Percentiles rank a stretch among this genome's conserved stretches.
Conservation (phyloP, 2,329 filamentous ascomycete genomes). For the Didymella exigua region DNA sequence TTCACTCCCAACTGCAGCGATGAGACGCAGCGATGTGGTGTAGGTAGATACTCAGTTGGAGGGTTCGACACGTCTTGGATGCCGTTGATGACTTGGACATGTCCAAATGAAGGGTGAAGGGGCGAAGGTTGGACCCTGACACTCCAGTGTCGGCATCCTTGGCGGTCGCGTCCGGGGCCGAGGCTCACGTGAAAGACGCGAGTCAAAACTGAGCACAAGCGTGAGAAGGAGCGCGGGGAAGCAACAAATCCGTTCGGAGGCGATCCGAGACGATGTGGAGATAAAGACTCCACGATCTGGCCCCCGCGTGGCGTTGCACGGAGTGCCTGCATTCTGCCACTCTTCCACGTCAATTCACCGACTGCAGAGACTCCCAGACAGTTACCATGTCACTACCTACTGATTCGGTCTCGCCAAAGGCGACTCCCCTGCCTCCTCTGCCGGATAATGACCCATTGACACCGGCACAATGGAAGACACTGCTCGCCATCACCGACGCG, state of each 20-base stretch:
- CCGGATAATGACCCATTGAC: slow-evolving; percentile 57
- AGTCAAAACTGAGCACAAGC: not conserved
- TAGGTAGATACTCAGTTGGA: too few species aligned
- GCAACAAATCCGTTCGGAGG: not conserved
- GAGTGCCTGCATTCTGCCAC: not conserved
- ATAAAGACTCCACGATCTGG: slow-evolving; percentile 5
- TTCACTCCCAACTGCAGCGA: not conserved
- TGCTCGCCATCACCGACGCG: slow-evolving; percentile 63
- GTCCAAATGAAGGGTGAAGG: not conserved
- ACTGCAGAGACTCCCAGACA: not conserved
- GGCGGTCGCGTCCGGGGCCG: not conserved
- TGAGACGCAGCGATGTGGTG: not conserved
- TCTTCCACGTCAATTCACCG: not conserved
- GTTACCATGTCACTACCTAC: slow-evolving; percentile 26
- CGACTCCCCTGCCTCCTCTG: slow-evolving; percentile 54
- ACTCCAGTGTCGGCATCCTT: slow-evolving; percentile 7
- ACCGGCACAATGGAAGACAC: slow-evolving; percentile 62
- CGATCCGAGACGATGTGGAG: slow-evolving; percentile 2
- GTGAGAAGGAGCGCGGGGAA: slow-evolving; percentile 1
- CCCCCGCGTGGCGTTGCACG: not conserved
- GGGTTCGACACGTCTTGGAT: not conserved
- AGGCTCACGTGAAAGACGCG: slow-evolving; percentile 2
- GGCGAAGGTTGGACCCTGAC: not conserved
- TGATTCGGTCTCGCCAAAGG: slow-evolving; percentile 43
- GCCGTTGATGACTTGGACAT: not conserved